A percentile compares a stretch with the other conserved stretches of the same genome.
Evolutionary conservation across 1,284 basidiomycete species (phyloP).

Genomic region (Malassezia pachydermatis): DNA sequence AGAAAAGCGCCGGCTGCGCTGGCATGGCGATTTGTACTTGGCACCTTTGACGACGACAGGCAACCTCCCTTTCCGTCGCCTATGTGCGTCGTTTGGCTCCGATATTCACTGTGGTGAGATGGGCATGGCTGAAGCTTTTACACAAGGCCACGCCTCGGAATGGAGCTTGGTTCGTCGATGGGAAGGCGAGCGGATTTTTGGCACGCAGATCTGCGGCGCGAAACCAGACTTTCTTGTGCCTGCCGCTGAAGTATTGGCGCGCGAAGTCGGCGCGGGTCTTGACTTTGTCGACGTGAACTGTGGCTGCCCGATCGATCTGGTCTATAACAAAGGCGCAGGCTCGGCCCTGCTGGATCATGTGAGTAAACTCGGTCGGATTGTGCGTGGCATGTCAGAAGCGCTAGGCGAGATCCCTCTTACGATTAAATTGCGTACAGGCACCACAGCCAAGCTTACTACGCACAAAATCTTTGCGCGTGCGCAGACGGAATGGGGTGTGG

Average conservation of each 20-base stretch:
- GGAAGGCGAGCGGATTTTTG: conserved; percentile 77
- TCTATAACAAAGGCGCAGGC: conserved; percentile 82
- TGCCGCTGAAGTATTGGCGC: conserved; percentile 69
- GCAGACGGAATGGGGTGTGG: conserved; percentile 64
- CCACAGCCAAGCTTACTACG: conserved; percentile 57
- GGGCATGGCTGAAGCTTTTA: conserved; percentile 49
- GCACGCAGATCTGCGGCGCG: conserved; percentile 61
- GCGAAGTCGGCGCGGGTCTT: conserved; percentile 56
- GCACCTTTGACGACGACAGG: conserved; percentile 92
- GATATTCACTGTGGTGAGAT: conserved; percentile 93
- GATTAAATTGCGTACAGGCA: conserved; percentile 77
- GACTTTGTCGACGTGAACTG: conserved; percentile 93
- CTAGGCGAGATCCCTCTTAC: conserved; percentile 90
- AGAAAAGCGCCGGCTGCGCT: conserved; percentile 79
- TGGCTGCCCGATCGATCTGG: conserved; percentile 92
- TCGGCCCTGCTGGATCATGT: conserved; percentile 78
- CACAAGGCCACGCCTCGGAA: conserved; percentile 32
- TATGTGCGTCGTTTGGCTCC: conserved; percentile 75
- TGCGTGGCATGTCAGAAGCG: conserved; percentile 82
- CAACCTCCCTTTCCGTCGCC: conserved; percentile 82
- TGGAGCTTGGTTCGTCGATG: conserved; percentile 53
- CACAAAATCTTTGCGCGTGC: conserved; percentile 77
- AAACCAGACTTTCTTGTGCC: conserved; percentile 60
- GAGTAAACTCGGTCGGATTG: conserved; percentile 69
- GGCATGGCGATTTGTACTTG: conserved; percentile 75